phyloP scores from a whole-genome alignment of 2,329 filamentous ascomycete species.

The Salinomyces thailandicus region DNA sequence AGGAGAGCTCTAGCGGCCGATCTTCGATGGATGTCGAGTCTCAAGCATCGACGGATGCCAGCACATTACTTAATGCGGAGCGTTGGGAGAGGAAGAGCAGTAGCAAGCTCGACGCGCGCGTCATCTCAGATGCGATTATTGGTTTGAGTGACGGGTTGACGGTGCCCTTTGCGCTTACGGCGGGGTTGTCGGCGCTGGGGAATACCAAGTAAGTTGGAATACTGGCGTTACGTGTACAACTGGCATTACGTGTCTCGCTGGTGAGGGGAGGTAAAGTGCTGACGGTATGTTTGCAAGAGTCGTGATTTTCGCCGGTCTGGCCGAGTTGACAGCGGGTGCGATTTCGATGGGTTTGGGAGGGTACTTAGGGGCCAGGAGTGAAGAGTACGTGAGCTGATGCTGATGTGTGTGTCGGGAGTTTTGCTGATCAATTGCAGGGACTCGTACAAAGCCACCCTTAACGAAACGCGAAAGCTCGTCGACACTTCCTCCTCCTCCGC shows the following conservation, averaged over 20 bases:
- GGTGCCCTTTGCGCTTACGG: slow-evolving; percentile 68
- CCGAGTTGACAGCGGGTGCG: slow-evolving; percentile 29
- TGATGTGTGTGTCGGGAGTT: not conserved
- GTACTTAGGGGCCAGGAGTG: slow-evolving; percentile 36
- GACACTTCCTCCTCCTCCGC: slow-evolving; percentile 24
- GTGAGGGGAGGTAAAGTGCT: not conserved
- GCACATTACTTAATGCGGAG: slow-evolving; percentile 9
- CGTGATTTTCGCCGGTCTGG: slow-evolving; percentile 29
- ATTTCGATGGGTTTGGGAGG: slow-evolving; percentile 33
- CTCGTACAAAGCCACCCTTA: slow-evolving; percentile 35
- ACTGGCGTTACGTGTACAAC: no score
- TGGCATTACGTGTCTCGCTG: no score
- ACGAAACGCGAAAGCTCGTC: slow-evolving; percentile 32
- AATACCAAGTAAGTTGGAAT: slow-evolving; percentile 17
- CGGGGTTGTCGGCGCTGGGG: slow-evolving; percentile 50
- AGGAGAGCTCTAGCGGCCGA: slow-evolving; percentile 3
- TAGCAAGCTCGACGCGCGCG: slow-evolving; percentile 18
- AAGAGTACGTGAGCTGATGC: slow-evolving; percentile 18
- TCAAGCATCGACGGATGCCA: slow-evolving; percentile 8
- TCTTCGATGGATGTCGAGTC: slow-evolving; percentile 12
- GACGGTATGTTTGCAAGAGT: slow-evolving; percentile 8
- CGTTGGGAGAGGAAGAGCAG: slow-evolving; percentile 2
- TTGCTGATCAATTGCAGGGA: slow-evolving; percentile 21
- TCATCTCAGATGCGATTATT: slow-evolving; percentile 55
- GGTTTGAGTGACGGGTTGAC: slow-evolving; percentile 70